Evolutionary conservation across 768 basidiomycete species (phyloP), one percentile per base, ranked within the genome.

Genomic region (Phlebiopsis gigantea): DNA sequence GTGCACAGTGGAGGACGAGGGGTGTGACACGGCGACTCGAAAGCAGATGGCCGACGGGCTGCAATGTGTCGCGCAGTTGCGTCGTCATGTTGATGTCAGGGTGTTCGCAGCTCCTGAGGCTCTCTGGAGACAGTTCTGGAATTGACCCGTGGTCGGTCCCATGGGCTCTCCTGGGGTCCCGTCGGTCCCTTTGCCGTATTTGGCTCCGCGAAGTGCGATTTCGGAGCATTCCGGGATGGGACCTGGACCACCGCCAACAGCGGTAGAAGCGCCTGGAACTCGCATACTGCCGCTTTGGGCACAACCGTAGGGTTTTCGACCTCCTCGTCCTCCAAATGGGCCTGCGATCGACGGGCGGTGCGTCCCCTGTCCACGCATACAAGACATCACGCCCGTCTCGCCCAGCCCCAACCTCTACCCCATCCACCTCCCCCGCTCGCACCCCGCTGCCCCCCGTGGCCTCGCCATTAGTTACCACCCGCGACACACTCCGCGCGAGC

Each of bases 401-500:
- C 28, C 8, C 25, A 14, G 19, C 26, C 29, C 28, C 19, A 14
- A 26, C 44, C 45, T 31, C 24, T 29, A 44, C 54, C 29, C 44
- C n/a, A 21, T 24, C 28, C 43, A 43, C 54, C 46, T 39, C 45
- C 45, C 50, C 6, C 29, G 19, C 2, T 34, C 50, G 15, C 43
- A 29, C 28, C 8, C 28, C 21, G 31, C 39, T 55, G 58, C 58
- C 58, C 58, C 57, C 58, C 53, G 52, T 59, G 58, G 58, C 58
- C 58, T 55, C 58, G 58, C 49, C 58, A 50, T 59, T 55, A 39
- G 58, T 46, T 41, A 59, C 7, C 41, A n/a, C 17, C 30, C 53
- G 46, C 53, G 15, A 24, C 28, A 48, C 42, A 55, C 53, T 17
- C 34, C 29, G 34, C 43, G 2, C 53, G 58, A 59, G 58, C 58